Evolutionary conservation across 805 yeast genomes (phyloP), one percentile per base, ranked within the genome.

Genomic region (Blastobotrys attinorum): DNA sequence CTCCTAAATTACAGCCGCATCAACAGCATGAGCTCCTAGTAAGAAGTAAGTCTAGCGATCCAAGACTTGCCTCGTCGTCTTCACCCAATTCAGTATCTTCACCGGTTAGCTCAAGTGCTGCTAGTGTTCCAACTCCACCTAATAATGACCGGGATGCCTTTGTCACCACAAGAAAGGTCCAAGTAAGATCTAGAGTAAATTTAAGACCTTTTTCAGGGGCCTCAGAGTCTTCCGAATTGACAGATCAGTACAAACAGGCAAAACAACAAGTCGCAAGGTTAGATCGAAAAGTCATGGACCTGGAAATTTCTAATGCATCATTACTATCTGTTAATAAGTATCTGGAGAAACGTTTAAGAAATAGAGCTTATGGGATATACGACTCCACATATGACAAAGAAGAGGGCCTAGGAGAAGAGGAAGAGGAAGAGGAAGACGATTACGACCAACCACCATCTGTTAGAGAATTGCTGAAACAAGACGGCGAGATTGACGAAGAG

Each of bases 241-340:
- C n/a, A n/a, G n/a, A n/a, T n/a, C n/a, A 31, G 15, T 16, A 10
- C 17, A 31, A 31, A 13, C 35, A 15, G 35, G 17, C 17, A n/a
- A 11, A 22, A 11, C 35, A 21, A 20, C 39, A 34, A 11, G 42
- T 40, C 15, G 49, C 47, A 2, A 34, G 53, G 29, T 31, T 48
- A 2, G 49, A 54, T 22, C 45, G 63, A 4, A 58, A 54, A 40
- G 49, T 59, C n/a, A 39, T 51, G 42, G 63, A 59, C 37, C 43
- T 59, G 23, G 61, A 59, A 36, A 55, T 59, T n/a, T 50, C 62
- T 15, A 59, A 59, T 46, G 39, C 52, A 17, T 57, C 61, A 15
- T 44, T 59, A 29, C 36, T 55, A 31, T 47, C 55, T 2, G 46
- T 58, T 21, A 59, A 59, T 44, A 49, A 51, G 23, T 52, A 52